Base-by-base conservation (phyloP, 305 asterid species). In the Vinca major region DNA sequence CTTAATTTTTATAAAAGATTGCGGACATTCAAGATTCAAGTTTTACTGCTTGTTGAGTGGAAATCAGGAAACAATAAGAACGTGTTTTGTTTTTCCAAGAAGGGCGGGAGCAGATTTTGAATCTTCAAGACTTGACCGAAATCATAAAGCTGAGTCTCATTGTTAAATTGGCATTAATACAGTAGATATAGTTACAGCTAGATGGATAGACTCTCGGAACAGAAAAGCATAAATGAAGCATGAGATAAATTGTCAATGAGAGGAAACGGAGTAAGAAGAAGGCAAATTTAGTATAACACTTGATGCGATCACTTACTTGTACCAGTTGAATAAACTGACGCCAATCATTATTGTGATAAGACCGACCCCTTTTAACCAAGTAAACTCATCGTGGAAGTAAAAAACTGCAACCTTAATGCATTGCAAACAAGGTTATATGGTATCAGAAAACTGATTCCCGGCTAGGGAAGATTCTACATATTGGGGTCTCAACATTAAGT, bases 281-380 rank as follows among this genome's bases (percentile, higher is more conserved):
- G 36, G 47, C 6, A n/a, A 3, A 37, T 17, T 17, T 2, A 66
- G 66, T 4, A 48, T 33, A 19, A 54, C 36, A 62, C n/a, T 73
- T 65, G 56, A 62, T 13, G 67, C 16, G 62, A 68, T 72, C 43
- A 92, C 98, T 87, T 86, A 92, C 98, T 92, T 92, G 96, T 90
- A 92, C 98, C 89, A 90, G 79, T 92, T 92, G 73, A 92, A 92
- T 71, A 92, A 84, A 75, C 97, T 79, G 84, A 92, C 98, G 61
- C 98, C 98, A 65, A 81, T 44, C 90, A 92, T 85, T 66, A 92
- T 92, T 0, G 84, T 90, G 67, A 77, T 62, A 72, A 92, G 96
- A 73, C 98, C 98, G 36, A 68, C 71, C 41, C 96, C 98, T 80
- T 92, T 92, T 86, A 88, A 69, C 88, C 86, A 80, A 70, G 96